Evolutionary conservation across 257 asterid species (phyloP).

Genomic region (Fraxinus cuspidata): DNA sequence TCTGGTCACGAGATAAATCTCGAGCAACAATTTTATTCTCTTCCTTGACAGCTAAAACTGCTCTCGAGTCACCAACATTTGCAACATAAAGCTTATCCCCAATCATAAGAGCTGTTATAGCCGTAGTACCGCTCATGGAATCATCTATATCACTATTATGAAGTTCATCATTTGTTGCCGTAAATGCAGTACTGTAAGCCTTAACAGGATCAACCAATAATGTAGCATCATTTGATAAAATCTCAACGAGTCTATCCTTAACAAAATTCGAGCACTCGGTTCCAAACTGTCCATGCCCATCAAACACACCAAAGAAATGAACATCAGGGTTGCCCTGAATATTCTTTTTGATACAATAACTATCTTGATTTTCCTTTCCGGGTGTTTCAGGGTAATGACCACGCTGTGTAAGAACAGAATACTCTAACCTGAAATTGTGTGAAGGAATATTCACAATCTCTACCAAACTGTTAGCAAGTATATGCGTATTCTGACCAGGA

Average conservation of each 20-base stretch:
- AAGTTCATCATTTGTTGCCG: conserved; percentile 76
- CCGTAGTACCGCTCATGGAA: conserved; percentile 97
- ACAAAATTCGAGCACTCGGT: conserved; percentile 78
- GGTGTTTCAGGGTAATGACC: conserved; percentile 88
- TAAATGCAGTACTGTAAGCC: conserved; percentile 73
- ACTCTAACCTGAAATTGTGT: conserved; percentile 63
- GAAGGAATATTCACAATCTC: conserved; percentile 84
- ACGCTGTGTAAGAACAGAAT: conserved; percentile 69
- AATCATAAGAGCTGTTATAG: conserved; percentile 72
- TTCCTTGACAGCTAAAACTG: conserved; percentile 81
- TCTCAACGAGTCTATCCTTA: conserved; percentile 70
- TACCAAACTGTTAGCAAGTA: conserved; percentile 42
- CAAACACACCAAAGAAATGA: conserved; percentile 97
- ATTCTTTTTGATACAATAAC: conserved; percentile 62
- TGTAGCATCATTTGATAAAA: conserved; percentile 51
- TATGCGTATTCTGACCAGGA: conserved; percentile 34
- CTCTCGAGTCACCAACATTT: conserved; percentile 94
- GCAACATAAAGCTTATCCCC: conserved; percentile 87
- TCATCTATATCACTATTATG: conserved; percentile 74
- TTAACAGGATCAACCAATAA: conserved; percentile 79
- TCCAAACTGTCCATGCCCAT: conserved; percentile 87
- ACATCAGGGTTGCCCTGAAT: conserved; percentile 80
- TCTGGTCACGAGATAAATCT: conserved; percentile 84
- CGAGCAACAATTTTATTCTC: conserved; percentile 60
- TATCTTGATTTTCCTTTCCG: conserved; percentile 87